Evolutionary conservation across 257 asterid species (phyloP).

Genomic region (Solanum etuberosum): DNA sequence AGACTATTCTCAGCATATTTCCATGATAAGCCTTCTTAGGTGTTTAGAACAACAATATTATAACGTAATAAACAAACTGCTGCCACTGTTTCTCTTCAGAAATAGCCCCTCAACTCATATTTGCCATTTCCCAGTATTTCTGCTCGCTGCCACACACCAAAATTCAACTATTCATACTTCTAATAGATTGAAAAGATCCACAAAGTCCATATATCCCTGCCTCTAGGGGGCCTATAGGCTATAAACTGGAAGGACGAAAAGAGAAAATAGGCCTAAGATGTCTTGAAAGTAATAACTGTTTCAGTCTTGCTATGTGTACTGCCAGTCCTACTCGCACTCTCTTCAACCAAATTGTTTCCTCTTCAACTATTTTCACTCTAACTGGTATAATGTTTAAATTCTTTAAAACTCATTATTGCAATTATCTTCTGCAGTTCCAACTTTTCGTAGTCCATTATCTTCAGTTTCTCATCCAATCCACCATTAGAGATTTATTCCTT

Average conservation of each 20-base stretch:
- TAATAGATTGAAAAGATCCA: background rate
- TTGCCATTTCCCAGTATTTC: background rate
- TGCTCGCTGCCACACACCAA: background rate
- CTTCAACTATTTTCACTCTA: background rate
- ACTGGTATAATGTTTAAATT: background rate
- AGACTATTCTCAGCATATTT: too few species aligned
- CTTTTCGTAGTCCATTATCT: background rate
- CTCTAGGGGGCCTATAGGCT: background rate
- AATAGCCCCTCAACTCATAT: background rate
- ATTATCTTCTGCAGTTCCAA: background rate
- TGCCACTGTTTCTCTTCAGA: background rate
- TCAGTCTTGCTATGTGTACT: background rate
- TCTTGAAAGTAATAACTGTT: background rate
- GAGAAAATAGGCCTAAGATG: background rate
- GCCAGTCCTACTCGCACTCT: background rate
- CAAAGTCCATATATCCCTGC: background rate
- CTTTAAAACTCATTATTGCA: background rate
- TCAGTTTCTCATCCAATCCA: background rate
- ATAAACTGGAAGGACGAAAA: background rate
- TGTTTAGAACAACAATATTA: too few species aligned
- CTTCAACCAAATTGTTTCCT: background rate
- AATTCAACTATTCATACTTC: background rate
- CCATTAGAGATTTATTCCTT: background rate
- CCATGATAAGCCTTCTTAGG: too few species aligned
- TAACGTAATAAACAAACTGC: too few species aligned